A percentile compares a stretch with the other conserved stretches of the same genome.
These are phyloP conservation scores for Podila clonocystis DNA, from an alignment of 192 early-diverging fungal species.

Conservation along the genomic window DNA sequence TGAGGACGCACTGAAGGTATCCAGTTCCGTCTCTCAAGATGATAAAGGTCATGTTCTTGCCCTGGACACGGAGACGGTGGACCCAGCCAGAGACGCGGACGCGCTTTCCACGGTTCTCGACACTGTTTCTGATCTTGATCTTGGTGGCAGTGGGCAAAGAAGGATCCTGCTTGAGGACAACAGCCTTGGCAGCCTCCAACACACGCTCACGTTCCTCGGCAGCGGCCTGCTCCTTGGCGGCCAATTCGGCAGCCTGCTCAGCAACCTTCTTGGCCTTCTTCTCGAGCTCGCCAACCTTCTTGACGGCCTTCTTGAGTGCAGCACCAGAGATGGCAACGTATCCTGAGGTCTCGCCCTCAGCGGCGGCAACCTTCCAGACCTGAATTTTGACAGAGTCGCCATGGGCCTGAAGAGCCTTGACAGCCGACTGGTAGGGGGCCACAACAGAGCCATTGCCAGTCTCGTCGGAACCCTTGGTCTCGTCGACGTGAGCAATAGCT, in stretches of 20 bases:
- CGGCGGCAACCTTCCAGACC: conserved; percentile 69
- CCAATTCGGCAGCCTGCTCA: conserved; percentile 78
- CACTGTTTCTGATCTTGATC: conserved; percentile 82
- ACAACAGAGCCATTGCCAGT: conserved; percentile 77
- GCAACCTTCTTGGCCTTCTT: conserved; percentile 87
- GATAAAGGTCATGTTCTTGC: conserved; percentile 96
- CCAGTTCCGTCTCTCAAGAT: conserved; percentile 96
- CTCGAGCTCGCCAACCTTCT: conserved; percentile 67
- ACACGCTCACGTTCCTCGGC: conserved; percentile 80
- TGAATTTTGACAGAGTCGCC: conserved; percentile 65
- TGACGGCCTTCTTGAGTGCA: conserved; percentile 93
- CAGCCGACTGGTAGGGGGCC: conserved; percentile 81
- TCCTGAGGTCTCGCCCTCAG: conserved; percentile 63
- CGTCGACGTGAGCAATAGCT: conserved; percentile 76
- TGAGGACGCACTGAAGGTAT: conserved; percentile 93
- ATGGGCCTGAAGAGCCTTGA: conserved; percentile 74
- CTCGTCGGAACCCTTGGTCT: conserved; percentile 84
- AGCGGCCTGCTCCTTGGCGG: conserved; percentile 71
- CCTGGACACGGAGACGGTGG: conserved; percentile 93
- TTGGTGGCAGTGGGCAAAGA: conserved; percentile 77
- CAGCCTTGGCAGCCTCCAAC: conserved; percentile 87
- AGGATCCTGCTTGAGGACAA: conserved; percentile 78
- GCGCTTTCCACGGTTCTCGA: conserved; percentile 74
- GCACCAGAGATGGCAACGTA: conserved; percentile 85
- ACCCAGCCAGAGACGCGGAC: conserved; percentile 96